These are phyloP conservation scores for Geotrichum citri-aurantii DNA, from an alignment of 1,139 yeast genomes.

Conservation along the genomic window DNA sequence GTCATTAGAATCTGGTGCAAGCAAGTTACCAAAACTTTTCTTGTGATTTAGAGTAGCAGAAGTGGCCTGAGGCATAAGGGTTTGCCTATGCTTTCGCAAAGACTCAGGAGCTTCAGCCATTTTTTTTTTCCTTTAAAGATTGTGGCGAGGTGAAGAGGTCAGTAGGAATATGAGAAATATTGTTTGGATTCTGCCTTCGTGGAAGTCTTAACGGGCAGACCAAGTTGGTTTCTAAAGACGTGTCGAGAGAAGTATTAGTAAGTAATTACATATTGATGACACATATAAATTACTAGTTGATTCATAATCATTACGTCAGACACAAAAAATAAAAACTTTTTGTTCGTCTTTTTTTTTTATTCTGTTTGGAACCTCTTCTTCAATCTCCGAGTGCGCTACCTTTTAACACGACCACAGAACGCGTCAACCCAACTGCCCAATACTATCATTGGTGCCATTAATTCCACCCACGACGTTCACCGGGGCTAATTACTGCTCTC, in stretches of 20 bases:
- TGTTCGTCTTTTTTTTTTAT: not conserved
- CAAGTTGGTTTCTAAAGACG: not conserved
- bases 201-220: not conserved
- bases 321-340: not conserved
- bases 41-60: not conserved
- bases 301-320: not conserved
- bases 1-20: slow-evolving; percentile 22
- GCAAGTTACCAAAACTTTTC: slow-evolving; percentile 23
- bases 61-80: slow-evolving; percentile 23
- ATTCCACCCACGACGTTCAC: not conserved
- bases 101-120: slow-evolving; percentile 25
- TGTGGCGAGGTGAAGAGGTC: not conserved
- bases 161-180: not conserved
- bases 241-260: not conserved
- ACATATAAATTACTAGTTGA: not conserved
- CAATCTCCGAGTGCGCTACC: not conserved
- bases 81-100: slow-evolving; percentile 32
- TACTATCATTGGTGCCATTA: not conserved
- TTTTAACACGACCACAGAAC: not conserved
- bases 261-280: not conserved
- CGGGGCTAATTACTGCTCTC: not conserved
- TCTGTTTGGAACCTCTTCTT: not conserved
- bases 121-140: no score
- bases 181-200: not conserved
- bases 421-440: not conserved